Evolutionary conservation across 164 flowering plant genomes (phyloP).

Genomic region (Echeveria elegans): DNA sequence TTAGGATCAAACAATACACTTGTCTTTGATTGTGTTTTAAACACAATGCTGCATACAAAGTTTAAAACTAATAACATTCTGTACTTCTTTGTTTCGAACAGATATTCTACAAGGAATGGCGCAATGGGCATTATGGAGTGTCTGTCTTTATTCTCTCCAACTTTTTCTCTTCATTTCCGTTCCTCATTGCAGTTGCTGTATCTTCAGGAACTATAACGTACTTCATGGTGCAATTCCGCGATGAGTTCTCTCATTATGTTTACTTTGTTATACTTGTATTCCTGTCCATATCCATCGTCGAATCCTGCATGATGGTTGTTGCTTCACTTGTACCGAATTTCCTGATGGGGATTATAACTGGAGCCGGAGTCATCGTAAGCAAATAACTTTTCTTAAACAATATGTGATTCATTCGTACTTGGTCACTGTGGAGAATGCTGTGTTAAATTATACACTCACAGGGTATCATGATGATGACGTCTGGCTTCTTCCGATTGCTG

Average conservation of each 20-base stretch:
- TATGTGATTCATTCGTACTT: not conserved
- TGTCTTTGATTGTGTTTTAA: no score
- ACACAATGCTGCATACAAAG: no score
- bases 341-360: not conserved
- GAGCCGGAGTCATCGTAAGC: constrained; percentile 21
- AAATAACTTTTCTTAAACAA: not conserved
- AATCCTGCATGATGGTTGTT: constrained; percentile 65
- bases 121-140: not conserved
- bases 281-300: constrained; percentile 39
- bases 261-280: constrained; percentile 18
- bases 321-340: not conserved
- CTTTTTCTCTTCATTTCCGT: not conserved
- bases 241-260: not conserved
- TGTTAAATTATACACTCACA: constrained; percentile 12
- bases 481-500: constrained; percentile 12
- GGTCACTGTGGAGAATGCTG: not conserved
- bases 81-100: not conserved
- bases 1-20: no score
- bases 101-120: not conserved
- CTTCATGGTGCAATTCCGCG: not conserved
- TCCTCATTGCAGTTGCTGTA: not conserved
- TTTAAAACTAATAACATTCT: no score
- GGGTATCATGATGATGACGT: constrained; percentile 83
- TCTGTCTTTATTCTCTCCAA: not conserved
- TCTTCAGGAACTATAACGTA: not conserved